Base-by-base conservation (phyloP, 768 basidiomycete genomes). In the Amanita exitialis region DNA sequence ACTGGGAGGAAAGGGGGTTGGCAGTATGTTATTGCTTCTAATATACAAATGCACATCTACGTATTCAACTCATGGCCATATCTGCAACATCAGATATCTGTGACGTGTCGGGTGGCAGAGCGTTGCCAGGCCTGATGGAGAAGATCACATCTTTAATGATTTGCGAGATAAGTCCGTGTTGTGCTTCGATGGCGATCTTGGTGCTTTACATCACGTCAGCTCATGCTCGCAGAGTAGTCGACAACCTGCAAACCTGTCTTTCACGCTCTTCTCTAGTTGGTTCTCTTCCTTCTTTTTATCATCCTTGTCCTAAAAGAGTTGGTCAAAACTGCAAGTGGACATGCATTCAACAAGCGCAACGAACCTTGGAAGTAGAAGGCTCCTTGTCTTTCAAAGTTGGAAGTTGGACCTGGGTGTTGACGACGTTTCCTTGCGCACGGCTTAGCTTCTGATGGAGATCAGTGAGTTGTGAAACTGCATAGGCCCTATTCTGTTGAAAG, bases 121-220 rank as follows among this genome's bases (percentile, higher is more conserved):
- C 52, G 53, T 53, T 64, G 32, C 9, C 67, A 10, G 74, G 77
- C 12, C 74, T 70, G 67, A 71, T 72, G 9, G 88, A 90, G 62
- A 97, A 96, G 36, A 97, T 78, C 39, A 90, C 78, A 55, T 95
- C 92, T 64, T 98, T 97, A 62, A 98, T 75, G 4, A 95, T 82
- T 62, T 97, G 94, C 2, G 92, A 75, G 54, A 96, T 92, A 49
- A 98, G 79, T 1, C 92, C 94, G 58, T 97, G 93, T 58, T 95
- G 91, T 1, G 89, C 89, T 62, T 97, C 93, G 3, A 84, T 77
- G 0, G 92, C 83, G 49, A 97, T 90, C 59, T 88, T 92, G 36
- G 81, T 83, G 63, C 94, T 97, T 42, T 9, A 27, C 42, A 23
- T 52, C n/a, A 38, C 44, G 16, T 30, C 8, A 49, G 10, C 18